These are phyloP conservation scores for Imleria badia DNA, from an alignment of 768 basidiomycete species.

Conservation along the genomic window DNA sequence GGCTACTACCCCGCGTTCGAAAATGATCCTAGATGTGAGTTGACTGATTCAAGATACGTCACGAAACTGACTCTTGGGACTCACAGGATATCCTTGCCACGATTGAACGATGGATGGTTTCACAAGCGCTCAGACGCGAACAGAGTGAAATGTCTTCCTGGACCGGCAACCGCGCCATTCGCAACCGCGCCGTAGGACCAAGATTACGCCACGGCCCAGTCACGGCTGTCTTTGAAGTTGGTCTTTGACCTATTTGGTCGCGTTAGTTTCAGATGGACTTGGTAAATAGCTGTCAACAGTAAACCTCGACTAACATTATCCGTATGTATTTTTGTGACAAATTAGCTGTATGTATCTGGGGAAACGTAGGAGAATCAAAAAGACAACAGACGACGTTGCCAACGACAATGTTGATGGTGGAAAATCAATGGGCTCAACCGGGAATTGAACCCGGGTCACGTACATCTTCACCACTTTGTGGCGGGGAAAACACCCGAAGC, in stretches of 20 bases:
- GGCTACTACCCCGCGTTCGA: slow-evolving; percentile 15
- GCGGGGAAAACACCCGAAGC: slow-evolving; percentile 29
- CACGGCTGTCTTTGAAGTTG: not conserved
- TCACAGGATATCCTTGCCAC: slow-evolving; percentile 27
- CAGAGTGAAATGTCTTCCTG: not conserved
- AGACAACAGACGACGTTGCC: not conserved
- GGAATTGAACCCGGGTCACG: slow-evolving; percentile 39
- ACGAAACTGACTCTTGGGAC: not conserved
- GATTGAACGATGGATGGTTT: slow-evolving; percentile 28
- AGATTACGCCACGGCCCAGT: slow-evolving; percentile 17
- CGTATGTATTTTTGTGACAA: not conserved
- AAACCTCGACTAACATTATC: not conserved
- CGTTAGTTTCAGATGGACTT: slow-evolving; percentile 16
- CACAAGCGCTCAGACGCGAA: slow-evolving; percentile 23
- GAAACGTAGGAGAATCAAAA: not conserved
- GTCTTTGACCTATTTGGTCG: slow-evolving; percentile 6
- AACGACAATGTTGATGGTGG: not conserved
- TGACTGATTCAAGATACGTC: not conserved
- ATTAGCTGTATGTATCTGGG: not conserved
- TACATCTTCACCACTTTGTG: slow-evolving; percentile 32
- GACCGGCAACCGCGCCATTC: slow-evolving; percentile 1
- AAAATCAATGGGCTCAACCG: slow-evolving; percentile 23
- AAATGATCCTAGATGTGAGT: slow-evolving; percentile 21
- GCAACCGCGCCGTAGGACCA: slow-evolving; percentile 24
- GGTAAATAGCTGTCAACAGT: slow-evolving; percentile 19